These are phyloP conservation scores for Puccinia novopanici DNA, from an alignment of 1,284 basidiomycete species.

Conservation along the genomic window DNA sequence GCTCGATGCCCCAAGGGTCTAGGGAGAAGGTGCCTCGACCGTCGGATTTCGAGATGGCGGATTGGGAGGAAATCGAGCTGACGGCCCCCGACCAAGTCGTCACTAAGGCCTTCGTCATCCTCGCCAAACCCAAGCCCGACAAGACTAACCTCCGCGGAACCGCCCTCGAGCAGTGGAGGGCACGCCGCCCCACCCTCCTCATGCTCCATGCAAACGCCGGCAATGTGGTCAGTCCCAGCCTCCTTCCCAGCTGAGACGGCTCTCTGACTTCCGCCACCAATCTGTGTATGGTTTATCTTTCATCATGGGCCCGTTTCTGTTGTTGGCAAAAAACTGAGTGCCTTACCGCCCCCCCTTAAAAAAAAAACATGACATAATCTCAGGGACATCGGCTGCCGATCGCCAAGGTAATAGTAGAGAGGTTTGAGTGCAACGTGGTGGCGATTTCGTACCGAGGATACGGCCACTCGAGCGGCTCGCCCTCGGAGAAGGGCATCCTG, in stretches of 20 bases:
- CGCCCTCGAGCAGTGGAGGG: not conserved
- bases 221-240: slow-evolving; percentile 37
- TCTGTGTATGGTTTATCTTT: not conserved
- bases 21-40: slow-evolving; percentile 34
- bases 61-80: slow-evolving; percentile 47
- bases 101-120: slow-evolving; percentile 41
- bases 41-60: slow-evolving; percentile 22
- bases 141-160: not conserved
- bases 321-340: too few species aligned
- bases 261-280: too few species aligned
- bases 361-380: not conserved
- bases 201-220: slow-evolving; percentile 48
- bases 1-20: slow-evolving; percentile 40
- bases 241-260: not conserved
- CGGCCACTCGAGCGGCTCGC: slow-evolving; percentile 37
- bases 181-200: slow-evolving; percentile 11
- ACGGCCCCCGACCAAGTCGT: slow-evolving; percentile 30
- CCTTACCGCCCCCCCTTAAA: not conserved
- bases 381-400: slow-evolving; percentile 45
- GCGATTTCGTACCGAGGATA: slow-evolving; percentile 50
- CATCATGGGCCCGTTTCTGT: not conserved
- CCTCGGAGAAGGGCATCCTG: slow-evolving; percentile 40
- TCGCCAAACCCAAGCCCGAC: slow-evolving; percentile 12
- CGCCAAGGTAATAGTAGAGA: slow-evolving; percentile 25
- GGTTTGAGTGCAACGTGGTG: slow-evolving; percentile 22